Conservation (phyloP, 73 alveolate genomes). For the Tetrahymena thermophila region DNA sequence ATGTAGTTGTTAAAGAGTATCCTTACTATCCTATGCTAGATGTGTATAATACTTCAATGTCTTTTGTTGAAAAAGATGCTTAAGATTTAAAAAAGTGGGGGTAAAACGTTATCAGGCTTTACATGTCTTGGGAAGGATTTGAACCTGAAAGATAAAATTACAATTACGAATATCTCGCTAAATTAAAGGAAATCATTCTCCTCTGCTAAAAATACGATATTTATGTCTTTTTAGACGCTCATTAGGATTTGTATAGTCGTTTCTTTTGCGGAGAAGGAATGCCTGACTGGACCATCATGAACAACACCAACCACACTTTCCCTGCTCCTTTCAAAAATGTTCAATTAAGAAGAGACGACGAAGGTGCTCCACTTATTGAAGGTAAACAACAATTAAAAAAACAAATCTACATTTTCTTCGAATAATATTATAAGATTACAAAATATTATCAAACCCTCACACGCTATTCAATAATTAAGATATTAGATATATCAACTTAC, state of each 20-base stretch:
- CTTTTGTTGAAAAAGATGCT: not conserved
- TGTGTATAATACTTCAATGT: not conserved
- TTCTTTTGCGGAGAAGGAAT: slow-evolving; percentile 90
- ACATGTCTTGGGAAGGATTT: slow-evolving; percentile 91
- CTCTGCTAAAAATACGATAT: slow-evolving; percentile 72
- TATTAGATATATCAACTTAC: not conserved
- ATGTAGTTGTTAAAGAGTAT: not conserved
- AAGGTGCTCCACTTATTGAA: slow-evolving; percentile 48
- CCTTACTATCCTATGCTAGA: not conserved
- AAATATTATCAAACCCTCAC: not conserved
- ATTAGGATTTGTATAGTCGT: slow-evolving; percentile 77
- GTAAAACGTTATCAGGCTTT: slow-evolving; percentile 71
- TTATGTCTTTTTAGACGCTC: slow-evolving; percentile 81
- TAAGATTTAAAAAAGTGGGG: slow-evolving; percentile 52
- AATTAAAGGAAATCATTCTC: slow-evolving; percentile 62
- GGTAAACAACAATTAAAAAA: not conserved
- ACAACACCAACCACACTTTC: slow-evolving; percentile 29
- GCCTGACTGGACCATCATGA: slow-evolving; percentile 74
- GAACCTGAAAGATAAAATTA: slow-evolving; percentile 73
- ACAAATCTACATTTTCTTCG: not conserved
- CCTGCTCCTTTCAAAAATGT: slow-evolving; percentile 16
- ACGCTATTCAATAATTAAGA: too few species aligned
- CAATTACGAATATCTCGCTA: slow-evolving; percentile 73
- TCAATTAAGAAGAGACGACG: slow-evolving; percentile 40
- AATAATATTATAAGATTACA: not conserved